Percentiles rank a stretch among this genome's conserved stretches.
phyloP scores from a whole-genome alignment of 2,329 filamentous ascomycete species.

The Aspergillus niger region DNA sequence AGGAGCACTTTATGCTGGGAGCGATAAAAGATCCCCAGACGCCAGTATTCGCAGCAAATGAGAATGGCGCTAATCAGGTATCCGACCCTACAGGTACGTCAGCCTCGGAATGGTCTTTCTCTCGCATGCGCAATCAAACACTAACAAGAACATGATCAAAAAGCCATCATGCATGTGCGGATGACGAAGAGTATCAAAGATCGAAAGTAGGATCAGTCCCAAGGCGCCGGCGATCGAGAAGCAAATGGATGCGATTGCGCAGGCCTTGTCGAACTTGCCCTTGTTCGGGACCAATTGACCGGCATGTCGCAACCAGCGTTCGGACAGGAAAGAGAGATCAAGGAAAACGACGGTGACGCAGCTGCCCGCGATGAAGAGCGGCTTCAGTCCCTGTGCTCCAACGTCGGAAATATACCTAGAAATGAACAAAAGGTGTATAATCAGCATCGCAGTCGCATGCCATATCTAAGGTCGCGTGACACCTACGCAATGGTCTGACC shows the following conservation, averaged over 20 bases:
- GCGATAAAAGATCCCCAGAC: constrained; percentile 77
- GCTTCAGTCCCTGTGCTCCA: constrained; percentile 60
- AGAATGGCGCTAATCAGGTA: constrained; percentile 85
- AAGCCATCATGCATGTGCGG: constrained; percentile 71
- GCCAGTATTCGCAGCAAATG: constrained; percentile 87
- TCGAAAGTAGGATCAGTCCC: constrained; percentile 78
- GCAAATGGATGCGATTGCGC: constrained; percentile 42
- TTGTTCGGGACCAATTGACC: constrained; percentile 77
- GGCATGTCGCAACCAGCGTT: constrained; percentile 81
- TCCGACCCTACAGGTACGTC: constrained; percentile 54
- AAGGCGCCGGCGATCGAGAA: constrained; percentile 75
- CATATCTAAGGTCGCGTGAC: not conserved
- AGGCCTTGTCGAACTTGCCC: constrained; percentile 41
- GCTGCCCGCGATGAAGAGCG: constrained; percentile 64
- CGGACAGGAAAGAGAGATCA: constrained; percentile 75
- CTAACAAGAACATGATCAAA: constrained; percentile 74
- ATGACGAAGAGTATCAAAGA: constrained; percentile 80
- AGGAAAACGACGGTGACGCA: constrained; percentile 73
- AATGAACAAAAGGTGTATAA: not conserved
- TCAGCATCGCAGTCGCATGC: not conserved
- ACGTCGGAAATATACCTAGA: constrained; percentile 55
- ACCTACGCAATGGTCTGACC: constrained; percentile 58
- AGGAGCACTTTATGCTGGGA: constrained; percentile 69
- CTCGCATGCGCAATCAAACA: not conserved
- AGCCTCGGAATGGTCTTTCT: not conserved